A percentile compares a stretch with the other conserved stretches of the same genome.
These are phyloP conservation scores for Talaromyces thailandensis DNA, from an alignment of 495 filamentous ascomycete genomes.

Conservation along the genomic window DNA sequence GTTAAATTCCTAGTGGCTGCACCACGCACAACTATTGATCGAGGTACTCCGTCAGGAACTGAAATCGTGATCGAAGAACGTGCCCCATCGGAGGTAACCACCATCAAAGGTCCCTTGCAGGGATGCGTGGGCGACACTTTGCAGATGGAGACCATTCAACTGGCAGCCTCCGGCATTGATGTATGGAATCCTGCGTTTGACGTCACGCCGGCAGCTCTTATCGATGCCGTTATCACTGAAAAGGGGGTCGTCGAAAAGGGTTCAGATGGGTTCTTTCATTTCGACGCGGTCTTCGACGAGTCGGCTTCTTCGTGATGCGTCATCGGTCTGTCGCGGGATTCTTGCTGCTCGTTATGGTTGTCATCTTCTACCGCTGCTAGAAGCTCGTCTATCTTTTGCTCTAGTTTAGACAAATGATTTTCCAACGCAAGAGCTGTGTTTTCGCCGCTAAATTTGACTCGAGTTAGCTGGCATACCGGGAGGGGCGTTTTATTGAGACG, in stretches of 20 bases:
- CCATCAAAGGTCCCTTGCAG: slow-evolving; percentile 65
- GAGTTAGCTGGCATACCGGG: neutral
- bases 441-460: slow-evolving; percentile 36
- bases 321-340: slow-evolving; percentile 7
- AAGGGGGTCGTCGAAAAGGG: slow-evolving; percentile 76
- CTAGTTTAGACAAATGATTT: slow-evolving; percentile 41
- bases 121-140: slow-evolving; percentile 32
- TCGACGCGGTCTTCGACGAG: slow-evolving; percentile 43
- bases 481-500: slow-evolving; percentile 6
- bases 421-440: slow-evolving; percentile 47
- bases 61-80: slow-evolving; percentile 87
- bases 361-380: slow-evolving; percentile 36
- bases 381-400: slow-evolving; percentile 50
- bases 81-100: slow-evolving; percentile 65
- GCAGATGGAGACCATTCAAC: slow-evolving; percentile 60
- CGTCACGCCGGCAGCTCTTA: slow-evolving; percentile 75
- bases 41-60: slow-evolving; percentile 61
- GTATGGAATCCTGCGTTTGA: slow-evolving; percentile 98
- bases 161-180: slow-evolving; percentile 69
- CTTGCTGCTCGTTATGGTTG: neutral
- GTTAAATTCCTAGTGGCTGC: slow-evolving; percentile 94
- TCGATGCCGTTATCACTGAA: slow-evolving; percentile 93
- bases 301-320: slow-evolving; percentile 6
- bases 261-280: slow-evolving; percentile 64
- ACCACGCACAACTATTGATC: slow-evolving; percentile 87